phyloP scores from a whole-genome alignment of 352 stramenopile genomes.

The Blastocystis sp. region DNA sequence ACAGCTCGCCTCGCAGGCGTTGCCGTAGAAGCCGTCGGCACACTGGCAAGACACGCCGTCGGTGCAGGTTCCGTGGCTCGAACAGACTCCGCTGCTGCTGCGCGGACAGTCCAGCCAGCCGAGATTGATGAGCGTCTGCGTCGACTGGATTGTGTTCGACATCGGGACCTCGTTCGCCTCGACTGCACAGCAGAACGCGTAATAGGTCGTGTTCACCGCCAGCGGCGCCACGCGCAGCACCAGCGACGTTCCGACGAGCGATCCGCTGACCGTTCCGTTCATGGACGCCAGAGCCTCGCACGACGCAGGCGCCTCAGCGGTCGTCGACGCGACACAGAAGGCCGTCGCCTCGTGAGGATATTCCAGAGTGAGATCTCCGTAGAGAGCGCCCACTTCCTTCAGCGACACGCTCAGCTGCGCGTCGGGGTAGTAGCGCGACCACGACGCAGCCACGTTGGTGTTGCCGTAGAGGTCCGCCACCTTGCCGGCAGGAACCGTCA shows the following conservation, averaged over 20 bases:
- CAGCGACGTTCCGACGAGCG: background rate
- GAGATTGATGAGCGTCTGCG: background rate
- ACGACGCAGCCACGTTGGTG: background rate
- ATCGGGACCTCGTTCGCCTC: constrained; percentile 18
- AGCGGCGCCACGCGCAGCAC: background rate
- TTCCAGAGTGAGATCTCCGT: background rate
- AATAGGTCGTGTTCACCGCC: constrained; percentile 28
- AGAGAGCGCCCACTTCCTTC: background rate
- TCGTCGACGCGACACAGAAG: background rate
- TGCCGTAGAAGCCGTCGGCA: background rate
- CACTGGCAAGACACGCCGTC: constrained; percentile 9
- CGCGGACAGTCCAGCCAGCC: constrained; percentile 19
- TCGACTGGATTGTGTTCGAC: background rate
- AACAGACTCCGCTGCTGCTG: background rate
- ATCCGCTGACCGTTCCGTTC: background rate
- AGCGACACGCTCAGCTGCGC: background rate
- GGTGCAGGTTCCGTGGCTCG: background rate
- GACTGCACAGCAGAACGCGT: constrained; percentile 30
- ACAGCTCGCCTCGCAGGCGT: background rate
- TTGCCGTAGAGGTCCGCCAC: constrained; percentile 21
- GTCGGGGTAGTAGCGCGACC: constrained; percentile 4
- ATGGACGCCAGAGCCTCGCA: background rate
- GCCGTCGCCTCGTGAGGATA: constrained; percentile 3
- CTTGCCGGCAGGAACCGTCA: constrained; percentile 24
- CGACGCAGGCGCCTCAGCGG: background rate